Evolutionary conservation across 2,329 filamentous ascomycete genomes (phyloP).

Genomic region (Colletotrichum gloeosporioides): DNA sequence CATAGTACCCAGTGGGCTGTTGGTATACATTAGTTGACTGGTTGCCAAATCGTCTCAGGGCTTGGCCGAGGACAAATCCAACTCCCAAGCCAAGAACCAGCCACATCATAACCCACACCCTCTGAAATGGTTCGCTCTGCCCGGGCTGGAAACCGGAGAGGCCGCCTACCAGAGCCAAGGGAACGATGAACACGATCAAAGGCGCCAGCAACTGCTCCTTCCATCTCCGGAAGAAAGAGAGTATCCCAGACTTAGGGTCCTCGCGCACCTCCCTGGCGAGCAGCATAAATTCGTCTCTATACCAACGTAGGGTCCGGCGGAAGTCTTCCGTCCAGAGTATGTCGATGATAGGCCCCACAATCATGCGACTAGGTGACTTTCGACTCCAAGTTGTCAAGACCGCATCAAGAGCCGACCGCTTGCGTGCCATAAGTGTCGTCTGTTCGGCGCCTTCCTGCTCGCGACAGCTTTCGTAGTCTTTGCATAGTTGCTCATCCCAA

Average conservation of each 20-base stretch:
- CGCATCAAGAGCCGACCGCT: background rate
- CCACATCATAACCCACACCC: too few species aligned
- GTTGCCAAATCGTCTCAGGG: too few species aligned
- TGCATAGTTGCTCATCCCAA: background rate
- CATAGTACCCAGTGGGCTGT: too few species aligned
- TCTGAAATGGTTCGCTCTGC: too few species aligned
- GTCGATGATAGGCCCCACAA: background rate
- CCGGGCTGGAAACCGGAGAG: too few species aligned
- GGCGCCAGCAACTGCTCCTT: too few species aligned
- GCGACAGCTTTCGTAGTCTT: background rate
- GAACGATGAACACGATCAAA: too few species aligned
- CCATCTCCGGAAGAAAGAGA: too few species aligned
- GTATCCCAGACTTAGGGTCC: background rate
- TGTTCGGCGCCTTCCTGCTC: background rate
- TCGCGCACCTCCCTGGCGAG: rapidly evolving
- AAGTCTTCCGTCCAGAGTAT: background rate
- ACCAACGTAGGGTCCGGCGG: background rate
- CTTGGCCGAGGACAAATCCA: too few species aligned
- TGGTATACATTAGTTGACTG: too few species aligned
- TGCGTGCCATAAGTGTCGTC: background rate
- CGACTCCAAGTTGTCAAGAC: background rate
- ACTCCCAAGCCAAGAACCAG: too few species aligned
- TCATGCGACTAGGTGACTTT: background rate
- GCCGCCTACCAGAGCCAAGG: too few species aligned
- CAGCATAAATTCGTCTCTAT: rapidly evolving